phyloP scores from a whole-genome alignment of 2,329 filamentous ascomycete genomes.

The Fusarium pseudoanthophilum region DNA sequence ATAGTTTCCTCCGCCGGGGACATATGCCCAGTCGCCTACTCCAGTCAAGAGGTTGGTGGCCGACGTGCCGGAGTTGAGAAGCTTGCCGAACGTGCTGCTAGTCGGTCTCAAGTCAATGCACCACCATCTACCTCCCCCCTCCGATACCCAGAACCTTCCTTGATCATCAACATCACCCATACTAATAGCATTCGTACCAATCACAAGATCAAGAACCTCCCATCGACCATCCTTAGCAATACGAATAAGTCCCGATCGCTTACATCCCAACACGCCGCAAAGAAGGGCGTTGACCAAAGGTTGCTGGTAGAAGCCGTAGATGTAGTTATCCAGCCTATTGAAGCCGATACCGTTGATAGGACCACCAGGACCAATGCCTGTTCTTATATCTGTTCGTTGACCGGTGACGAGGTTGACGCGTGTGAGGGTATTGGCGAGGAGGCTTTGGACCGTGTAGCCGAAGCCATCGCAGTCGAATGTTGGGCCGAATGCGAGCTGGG shows the following conservation, averaged over 20 bases:
- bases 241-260: constrained; percentile 19
- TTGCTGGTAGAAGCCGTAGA: constrained; percentile 29
- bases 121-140: constrained; percentile 20
- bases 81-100: not conserved
- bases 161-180: constrained; percentile 32
- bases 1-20: constrained; percentile 28
- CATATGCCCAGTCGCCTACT: constrained; percentile 29
- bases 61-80: not conserved
- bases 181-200: not conserved
- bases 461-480: constrained; percentile 24
- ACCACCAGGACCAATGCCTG: constrained; percentile 5
- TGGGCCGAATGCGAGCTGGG: constrained; percentile 9
- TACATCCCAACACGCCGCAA: not conserved
- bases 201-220: not conserved
- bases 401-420: constrained; percentile 20
- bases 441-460: constrained; percentile 18
- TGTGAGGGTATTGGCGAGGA: constrained; percentile 1
- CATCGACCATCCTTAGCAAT: constrained; percentile 19
- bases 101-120: constrained; percentile 13
- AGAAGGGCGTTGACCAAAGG: not conserved
- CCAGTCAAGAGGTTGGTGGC: not conserved
- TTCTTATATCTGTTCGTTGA: not conserved
- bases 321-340: constrained; percentile 36
- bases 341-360: constrained; percentile 35
- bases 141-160: constrained; percentile 24